Base-by-base conservation (phyloP, 2,329 filamentous ascomycete genomes). In the Curvularia hawaiiensis region DNA sequence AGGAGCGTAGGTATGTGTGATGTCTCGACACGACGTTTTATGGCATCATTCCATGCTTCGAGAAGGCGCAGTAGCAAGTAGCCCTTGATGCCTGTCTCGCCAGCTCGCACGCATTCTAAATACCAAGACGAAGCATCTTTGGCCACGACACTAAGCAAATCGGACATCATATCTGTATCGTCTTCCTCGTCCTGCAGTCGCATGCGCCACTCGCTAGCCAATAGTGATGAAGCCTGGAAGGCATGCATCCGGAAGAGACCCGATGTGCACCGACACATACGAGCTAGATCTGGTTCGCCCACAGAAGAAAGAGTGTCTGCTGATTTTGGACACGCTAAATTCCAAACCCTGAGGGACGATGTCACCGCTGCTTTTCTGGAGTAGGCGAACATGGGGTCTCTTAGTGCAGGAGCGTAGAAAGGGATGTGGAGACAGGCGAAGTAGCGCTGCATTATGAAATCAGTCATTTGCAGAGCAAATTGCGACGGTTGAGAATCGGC, bases 41-140 rank as follows among this genome's bases (percentile, higher is more conserved):
- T 60, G 1, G 59, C 69, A n/a, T 68, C 56, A 6, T 68, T 68
- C 40, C 69, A 66, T 16, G 64, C 63, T 8, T 35, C 31, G 16
- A 72, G 26, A 11, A 73, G 46, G 28, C 52, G 52, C 22, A 65
- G 46, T 3, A 73, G 60, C 18, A 73, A 47, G 45, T 71, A 68
- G 8, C 69, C 71, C 31, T 74, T 74, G 16, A 70, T 58, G 44
- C 69, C 68, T 1, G 68, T 71, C 47, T 74, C 71, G 12, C 72
- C 72, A 18, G 66, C 70, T 50, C 67, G 60, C 7, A 73, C 64
- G 41, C 60, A 63, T 12, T 52, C 53, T 9, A 70, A 33, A 26
- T 60, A 60, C 62, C 66, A 68, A 16, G 47, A 45, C 18, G 65
- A 57, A n/a, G 62, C 64, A n/a, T 70, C 64, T n/a, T 66, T 52